These are phyloP conservation scores for Aegilops bicornis DNA, from an alignment of 176 grass and related monocot species.

Conservation along the genomic window DNA sequence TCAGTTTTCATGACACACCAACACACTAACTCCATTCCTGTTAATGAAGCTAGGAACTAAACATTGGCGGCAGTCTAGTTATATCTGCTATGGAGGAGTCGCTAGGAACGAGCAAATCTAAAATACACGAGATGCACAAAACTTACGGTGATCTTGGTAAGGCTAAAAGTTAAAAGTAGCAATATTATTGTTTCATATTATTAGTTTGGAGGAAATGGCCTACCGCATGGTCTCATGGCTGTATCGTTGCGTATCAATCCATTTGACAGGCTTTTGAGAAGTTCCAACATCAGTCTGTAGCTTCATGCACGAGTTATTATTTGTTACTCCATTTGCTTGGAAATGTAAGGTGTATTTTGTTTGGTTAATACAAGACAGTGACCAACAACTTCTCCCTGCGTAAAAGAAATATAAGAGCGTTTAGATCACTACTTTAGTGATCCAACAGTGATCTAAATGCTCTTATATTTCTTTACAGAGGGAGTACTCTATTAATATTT, in stretches of 20 bases:
- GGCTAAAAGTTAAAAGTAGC: slow-evolving; percentile 19
- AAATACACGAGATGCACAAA: slow-evolving; percentile 97
- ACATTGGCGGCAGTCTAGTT: slow-evolving; percentile 87
- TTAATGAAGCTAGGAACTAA: slow-evolving; percentile 91
- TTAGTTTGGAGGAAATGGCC: slow-evolving; percentile 18
- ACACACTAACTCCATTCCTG: slow-evolving; percentile 41
- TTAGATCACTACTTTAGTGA: too few species aligned
- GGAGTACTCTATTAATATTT: background rate
- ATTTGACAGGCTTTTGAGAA: background rate
- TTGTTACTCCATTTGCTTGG: background rate
- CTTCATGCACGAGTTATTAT: slow-evolving; percentile 26
- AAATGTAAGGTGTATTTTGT: background rate
- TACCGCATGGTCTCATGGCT: background rate
- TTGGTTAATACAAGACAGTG: background rate
- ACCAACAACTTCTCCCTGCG: background rate
- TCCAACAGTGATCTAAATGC: too few species aligned
- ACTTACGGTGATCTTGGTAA: slow-evolving; percentile 84
- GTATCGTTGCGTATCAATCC: slow-evolving; percentile 12
- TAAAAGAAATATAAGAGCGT: too few species aligned
- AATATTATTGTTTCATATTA: slow-evolving; percentile 30
- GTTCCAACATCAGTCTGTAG: slow-evolving; percentile 8
- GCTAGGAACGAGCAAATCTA: slow-evolving; percentile 73
- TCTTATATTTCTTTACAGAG: too few species aligned
- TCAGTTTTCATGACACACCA: background rate
- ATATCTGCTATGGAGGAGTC: slow-evolving; percentile 76